Percentiles rank a stretch among this genome's conserved stretches.
Evolutionary conservation across 2,329 filamentous ascomycete genomes (phyloP).

Genomic region (Hypocrella siamensis): DNA sequence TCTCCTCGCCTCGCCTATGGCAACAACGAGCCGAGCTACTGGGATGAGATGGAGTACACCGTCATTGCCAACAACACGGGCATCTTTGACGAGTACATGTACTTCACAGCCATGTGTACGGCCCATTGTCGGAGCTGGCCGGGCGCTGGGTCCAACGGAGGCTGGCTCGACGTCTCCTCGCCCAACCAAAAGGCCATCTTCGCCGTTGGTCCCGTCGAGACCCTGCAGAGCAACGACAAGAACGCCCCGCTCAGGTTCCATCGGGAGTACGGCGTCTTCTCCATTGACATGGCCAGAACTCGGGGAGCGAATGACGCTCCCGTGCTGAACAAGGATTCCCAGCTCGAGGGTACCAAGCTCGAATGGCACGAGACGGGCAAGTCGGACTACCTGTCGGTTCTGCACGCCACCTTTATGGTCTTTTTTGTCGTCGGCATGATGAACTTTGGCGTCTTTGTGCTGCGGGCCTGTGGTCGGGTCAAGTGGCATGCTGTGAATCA

Average conservation of each 20-base stretch:
- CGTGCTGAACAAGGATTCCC: conserved; percentile 16
- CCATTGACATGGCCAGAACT: conserved; percentile 37
- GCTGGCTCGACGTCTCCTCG: conserved; percentile 33
- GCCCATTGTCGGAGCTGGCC: conserved; percentile 36
- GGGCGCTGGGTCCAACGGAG: conserved; percentile 13
- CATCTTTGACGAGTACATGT: conserved; percentile 27
- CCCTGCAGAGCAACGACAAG: conserved; percentile 23
- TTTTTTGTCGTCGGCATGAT: conserved; percentile 37
- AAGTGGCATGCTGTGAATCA: conserved; percentile 41
- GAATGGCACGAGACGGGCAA: conserved; percentile 14
- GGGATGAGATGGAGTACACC: conserved; percentile 25
- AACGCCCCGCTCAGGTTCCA: conserved; percentile 35
- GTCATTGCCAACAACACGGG: conserved; percentile 28
- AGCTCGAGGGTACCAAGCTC: conserved; percentile 19
- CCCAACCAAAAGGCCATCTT: conserved; percentile 35
- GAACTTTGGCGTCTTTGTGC: conserved; percentile 37
- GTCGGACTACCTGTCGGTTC: conserved; percentile 22
- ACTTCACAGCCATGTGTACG: conserved; percentile 34
- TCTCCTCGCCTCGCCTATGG: conserved; percentile 35
- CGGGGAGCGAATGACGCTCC: conserved; percentile 27
- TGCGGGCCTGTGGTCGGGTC: conserved; percentile 34
- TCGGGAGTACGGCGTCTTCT: conserved; percentile 35
- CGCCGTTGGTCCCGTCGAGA: conserved; percentile 34
- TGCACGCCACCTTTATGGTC: conserved; percentile 38
- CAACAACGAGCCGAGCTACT: conserved; percentile 35